phyloP scores from a whole-genome alignment of 108 stramenopile genomes.

The Cyclotella distinguenda region DNA sequence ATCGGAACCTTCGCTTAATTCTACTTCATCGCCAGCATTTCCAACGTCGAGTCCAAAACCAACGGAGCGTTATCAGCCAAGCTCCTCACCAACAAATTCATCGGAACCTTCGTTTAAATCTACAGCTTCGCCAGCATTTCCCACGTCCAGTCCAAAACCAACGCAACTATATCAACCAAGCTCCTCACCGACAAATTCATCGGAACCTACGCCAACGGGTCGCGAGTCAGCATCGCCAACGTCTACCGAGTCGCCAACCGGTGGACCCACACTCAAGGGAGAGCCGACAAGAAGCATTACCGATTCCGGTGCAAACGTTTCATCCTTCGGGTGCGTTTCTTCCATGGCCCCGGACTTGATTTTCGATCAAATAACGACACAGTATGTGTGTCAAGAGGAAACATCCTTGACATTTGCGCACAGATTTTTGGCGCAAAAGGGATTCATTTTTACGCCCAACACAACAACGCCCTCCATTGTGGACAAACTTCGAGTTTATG shows the following conservation, averaged over 20 bases:
- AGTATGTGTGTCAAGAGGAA: background rate
- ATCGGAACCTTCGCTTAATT: no score
- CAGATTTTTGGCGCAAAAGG: background rate
- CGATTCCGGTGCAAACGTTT: no score
- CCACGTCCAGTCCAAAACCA: background rate
- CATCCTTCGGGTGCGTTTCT: no score
- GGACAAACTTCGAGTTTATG: background rate
- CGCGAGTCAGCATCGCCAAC: no score
- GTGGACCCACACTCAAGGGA: no score
- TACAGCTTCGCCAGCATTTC: background rate
- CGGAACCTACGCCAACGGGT: no score
- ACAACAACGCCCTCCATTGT: background rate
- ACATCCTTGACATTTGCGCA: background rate
- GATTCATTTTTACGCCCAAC: background rate
- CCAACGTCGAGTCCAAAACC: background rate
- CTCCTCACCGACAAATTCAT: no score
- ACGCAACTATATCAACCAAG: background rate
- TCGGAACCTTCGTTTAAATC: background rate
- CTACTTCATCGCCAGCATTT: background rate
- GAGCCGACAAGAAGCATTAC: no score
- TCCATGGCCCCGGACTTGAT: background rate
- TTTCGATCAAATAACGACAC: background rate
- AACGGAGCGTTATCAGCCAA: background rate
- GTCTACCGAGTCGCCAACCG: no score
- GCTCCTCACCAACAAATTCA: background rate